phyloP scores from a whole-genome alignment of 202 grass and related monocot genomes.

The Schoenoplectus tabernaemontani region DNA sequence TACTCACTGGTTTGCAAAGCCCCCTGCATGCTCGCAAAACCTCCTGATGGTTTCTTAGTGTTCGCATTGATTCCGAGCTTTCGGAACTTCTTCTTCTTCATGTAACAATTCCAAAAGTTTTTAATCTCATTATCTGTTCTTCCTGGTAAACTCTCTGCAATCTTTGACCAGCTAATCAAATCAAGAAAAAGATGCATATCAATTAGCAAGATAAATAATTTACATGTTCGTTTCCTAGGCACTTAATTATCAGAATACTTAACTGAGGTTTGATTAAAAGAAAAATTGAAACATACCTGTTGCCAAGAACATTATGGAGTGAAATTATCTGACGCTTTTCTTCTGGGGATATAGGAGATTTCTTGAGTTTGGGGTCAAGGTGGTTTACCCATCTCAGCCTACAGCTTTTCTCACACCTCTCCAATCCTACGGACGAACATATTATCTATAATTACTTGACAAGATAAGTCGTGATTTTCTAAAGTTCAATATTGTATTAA shows the following conservation, averaged over 20 bases:
- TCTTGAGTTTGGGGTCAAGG: slow-evolving; percentile 72
- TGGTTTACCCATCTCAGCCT: slow-evolving; percentile 70
- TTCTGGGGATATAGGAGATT: slow-evolving; percentile 53
- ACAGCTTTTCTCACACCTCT: slow-evolving; percentile 79
- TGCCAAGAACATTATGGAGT: slow-evolving; percentile 64
- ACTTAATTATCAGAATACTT: not conserved
- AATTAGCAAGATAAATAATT: not conserved
- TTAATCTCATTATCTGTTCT: slow-evolving; percentile 99
- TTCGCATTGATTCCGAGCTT: slow-evolving; percentile 58
- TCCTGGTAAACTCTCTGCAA: slow-evolving; percentile 76
- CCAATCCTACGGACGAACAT: slow-evolving; percentile 2
- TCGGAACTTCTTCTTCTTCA: slow-evolving; percentile 91
- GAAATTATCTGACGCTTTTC: slow-evolving; percentile 52
- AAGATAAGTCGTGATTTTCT: too few species aligned
- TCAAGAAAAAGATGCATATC: not conserved
- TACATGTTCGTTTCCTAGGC: too few species aligned
- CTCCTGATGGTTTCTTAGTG: slow-evolving; percentile 45
- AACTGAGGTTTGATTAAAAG: not conserved
- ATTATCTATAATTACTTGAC: not conserved
- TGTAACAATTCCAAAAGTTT: slow-evolving; percentile 87
- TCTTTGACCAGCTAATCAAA: slow-evolving; percentile 77
- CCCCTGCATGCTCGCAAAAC: not conserved
- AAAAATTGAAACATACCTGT: slow-evolving; percentile 32
- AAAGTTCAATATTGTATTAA: too few species aligned
- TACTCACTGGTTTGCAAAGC: not conserved